Evolutionary conservation across 192 early-diverging fungal genomes (phyloP).

Genomic region (Dimargaris cristalligena): DNA sequence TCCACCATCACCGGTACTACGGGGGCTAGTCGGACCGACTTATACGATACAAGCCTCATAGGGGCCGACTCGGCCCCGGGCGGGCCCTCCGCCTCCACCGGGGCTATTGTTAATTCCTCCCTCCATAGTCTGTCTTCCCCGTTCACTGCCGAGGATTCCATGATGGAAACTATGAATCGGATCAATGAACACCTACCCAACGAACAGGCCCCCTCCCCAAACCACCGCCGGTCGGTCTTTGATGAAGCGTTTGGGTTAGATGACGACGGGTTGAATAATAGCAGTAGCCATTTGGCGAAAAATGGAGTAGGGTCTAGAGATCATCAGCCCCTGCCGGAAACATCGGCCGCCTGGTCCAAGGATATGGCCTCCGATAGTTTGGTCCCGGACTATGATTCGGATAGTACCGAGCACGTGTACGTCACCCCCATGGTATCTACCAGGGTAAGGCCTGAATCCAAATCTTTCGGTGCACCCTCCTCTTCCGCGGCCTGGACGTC

Average conservation of each 20-base stretch:
- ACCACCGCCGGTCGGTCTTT: conserved; percentile 7
- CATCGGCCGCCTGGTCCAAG: not conserved
- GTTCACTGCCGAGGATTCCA: conserved; percentile 1
- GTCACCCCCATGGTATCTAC: not conserved
- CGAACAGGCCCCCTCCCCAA: not conserved
- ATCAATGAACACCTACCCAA: conserved; percentile 5
- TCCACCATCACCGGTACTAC: not conserved
- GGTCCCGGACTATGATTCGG: not conserved
- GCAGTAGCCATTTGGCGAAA: not conserved
- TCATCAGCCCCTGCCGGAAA: not conserved
- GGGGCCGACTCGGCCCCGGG: not conserved
- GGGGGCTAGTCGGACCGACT: not conserved
- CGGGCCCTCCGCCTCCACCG: not conserved
- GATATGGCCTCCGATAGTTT: not conserved
- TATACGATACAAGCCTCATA: not conserved
- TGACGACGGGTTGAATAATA: not conserved
- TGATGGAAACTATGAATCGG: conserved; percentile 8
- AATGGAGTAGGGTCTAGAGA: not conserved
- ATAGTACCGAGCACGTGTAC: not conserved
- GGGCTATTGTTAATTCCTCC: not conserved
- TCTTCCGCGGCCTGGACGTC: not conserved
- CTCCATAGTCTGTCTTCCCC: not conserved
- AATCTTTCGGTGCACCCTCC: not conserved
- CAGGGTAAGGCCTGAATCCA: not conserved
- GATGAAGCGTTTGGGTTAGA: conserved; percentile 7